Evolutionary conservation across 345 rosid genomes (phyloP), one percentile per base, ranked within the genome.

Genomic region (Populus tremula): DNA sequence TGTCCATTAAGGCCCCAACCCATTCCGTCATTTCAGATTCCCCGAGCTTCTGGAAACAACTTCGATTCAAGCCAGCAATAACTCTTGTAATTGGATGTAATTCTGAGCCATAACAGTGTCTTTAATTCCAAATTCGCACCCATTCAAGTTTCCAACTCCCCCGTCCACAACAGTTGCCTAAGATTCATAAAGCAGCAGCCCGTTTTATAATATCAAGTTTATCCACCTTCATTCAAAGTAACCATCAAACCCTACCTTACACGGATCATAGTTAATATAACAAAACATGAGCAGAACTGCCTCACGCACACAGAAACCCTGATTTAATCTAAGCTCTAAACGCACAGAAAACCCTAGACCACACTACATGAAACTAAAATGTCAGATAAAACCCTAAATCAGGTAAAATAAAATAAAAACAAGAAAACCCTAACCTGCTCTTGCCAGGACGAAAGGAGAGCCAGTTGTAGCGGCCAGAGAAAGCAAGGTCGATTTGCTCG

Each of bases 401-500:
- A 17, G 36, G 31, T 10, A 2, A 17, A 25, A 33, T 33, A 21
- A 41, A 35, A 17, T 12, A 16, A 36, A 66, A 71, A 29, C 23
- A 31, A 36, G 45, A 43, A 73, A 77, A 78, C 69, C 77, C 86
- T 67, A 82, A 92, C 97, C 91, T 83, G 88, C 25, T 82, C 83
- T 86, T 90, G 69, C 94, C 94, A 5, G 87, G 84, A 62, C 89
- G 91, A 72, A 89, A 89, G 23, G 87, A 79, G n/a, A 86, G 77
- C 92, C 94, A 92, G 54, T 84, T 84, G 84, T 90, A 92, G 45
- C 94, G 91, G 11, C 87, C 91, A 14, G 79, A 78, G 71, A 90
- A 89, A 6, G 78, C 85, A 71, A 54, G 67, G 70, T 87, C 91
- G 81, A 92, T 85, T 80, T 85, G 97, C 59, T 86, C 92, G 84